These are phyloP conservation scores for Rosa rugosa DNA, from an alignment of 306 rosid species.

Conservation along the genomic window DNA sequence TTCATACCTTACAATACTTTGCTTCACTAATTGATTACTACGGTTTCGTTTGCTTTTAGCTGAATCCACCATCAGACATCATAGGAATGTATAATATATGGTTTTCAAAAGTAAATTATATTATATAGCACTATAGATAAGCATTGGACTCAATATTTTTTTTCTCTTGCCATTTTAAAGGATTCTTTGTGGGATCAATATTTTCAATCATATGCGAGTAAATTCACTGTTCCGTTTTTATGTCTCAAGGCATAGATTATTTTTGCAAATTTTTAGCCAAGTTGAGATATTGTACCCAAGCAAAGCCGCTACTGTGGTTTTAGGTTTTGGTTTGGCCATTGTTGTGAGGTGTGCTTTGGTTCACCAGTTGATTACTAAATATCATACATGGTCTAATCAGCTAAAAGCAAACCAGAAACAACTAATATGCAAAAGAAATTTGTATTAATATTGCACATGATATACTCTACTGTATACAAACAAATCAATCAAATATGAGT, in stretches of 20 bases:
- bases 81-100: neutral
- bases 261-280: no score
- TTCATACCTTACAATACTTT: neutral
- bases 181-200: no score
- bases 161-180: no score
- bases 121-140: no score
- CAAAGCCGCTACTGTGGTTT: neutral
- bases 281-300: neutral
- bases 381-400: neutral
- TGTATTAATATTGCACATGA: neutral
- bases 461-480: neutral
- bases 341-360: neutral
- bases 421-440: neutral
- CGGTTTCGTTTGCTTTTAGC: neutral
- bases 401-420: neutral
- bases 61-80: neutral
- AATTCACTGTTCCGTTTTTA: no score
- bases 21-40: neutral
- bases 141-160: no score
- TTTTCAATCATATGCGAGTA: no score
- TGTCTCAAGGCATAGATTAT: no score
- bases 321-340: neutral
- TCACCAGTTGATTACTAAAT: neutral
- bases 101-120: no score
- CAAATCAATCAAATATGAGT: constrained; percentile 12